Evolutionary conservation across 805 yeast species (phyloP), one percentile per base, ranked within the genome.

Genomic region (Nakazawaea sp.): DNA sequence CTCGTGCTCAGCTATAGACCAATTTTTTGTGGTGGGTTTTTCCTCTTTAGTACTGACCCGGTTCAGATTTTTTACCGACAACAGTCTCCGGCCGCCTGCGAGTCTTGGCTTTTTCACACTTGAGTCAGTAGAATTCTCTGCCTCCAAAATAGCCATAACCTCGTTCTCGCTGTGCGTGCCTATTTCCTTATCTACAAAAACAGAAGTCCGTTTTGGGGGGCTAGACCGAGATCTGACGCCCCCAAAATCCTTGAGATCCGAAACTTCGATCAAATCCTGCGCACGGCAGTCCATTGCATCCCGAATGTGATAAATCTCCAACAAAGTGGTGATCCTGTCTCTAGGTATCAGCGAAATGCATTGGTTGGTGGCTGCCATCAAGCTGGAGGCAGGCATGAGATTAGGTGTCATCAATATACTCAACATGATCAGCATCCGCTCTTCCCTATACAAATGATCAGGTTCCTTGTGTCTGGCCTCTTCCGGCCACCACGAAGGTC

Each of bases 401-500:
- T 27, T 17, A 2, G 19, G 25, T 2, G 52, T 47, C 17, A 56
- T 35, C 5, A 65, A 34, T 10, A 77, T 61, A 10, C 57, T 44
- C 23, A 69, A 56, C 50, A 83, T 54, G 18, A 82, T 55, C 4
- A 48, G 50, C 15, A 80, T 48, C 37, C 92, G 59, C 46, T 77
- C 81, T 1, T 56, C 58, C 50, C 78, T 81, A 41, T 62, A 66
- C 40, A 83, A 58, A 56, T 83, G 90, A 51, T 81, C 90, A 0
- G 90, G 90, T 49, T 82, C 89, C 30, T 62, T 64, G 55, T 82
- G 90, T 26, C 72, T 59, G 1, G 78, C 71, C 10, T 44, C 40
- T 0, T 30, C 26, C 0, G 89, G 89, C 92, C 92, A 82, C 89
- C 89, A 81, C 4, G 50, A 48, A 1, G 90, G 92, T 43, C 62